Evolutionary conservation across 2,329 filamentous ascomycete genomes (phyloP).

Genomic region (Mycocentrospora acerina): DNA sequence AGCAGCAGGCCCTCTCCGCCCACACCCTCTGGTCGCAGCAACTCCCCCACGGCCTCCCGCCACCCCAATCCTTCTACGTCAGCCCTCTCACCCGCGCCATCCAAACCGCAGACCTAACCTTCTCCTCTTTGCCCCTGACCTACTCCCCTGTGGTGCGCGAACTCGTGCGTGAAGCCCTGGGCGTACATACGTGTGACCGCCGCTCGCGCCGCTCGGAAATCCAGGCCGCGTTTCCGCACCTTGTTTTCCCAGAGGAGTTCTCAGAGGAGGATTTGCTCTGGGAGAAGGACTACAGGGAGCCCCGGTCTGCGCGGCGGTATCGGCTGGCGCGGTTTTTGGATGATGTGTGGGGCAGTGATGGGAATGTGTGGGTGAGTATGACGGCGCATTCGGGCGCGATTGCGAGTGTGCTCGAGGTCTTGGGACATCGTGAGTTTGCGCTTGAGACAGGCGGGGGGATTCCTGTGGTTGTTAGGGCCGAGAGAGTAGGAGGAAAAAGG

Average conservation of each 20-base stretch:
- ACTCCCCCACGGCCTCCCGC: conserved; percentile 56
- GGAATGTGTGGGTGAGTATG: conserved; percentile 51
- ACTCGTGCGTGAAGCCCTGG: conserved; percentile 64
- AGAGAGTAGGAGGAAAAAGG: conserved; percentile 44
- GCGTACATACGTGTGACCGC: conserved; percentile 68
- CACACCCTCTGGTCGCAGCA: conserved; percentile 59
- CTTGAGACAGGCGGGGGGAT: conserved; percentile 68
- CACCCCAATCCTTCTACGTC: conserved; percentile 64
- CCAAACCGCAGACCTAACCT: conserved; percentile 60
- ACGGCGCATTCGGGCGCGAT: conserved; percentile 63
- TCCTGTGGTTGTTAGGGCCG: conserved; percentile 64
- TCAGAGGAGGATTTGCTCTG: conserved; percentile 59
- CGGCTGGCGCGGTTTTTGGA: conserved; percentile 47
- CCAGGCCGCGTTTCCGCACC: conserved; percentile 51
- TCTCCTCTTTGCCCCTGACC: conserved; percentile 51
- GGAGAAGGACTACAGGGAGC: conserved; percentile 43
- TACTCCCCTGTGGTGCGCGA: conserved; percentile 66
- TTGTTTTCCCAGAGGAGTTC: conserved; percentile 62
- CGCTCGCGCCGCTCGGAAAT: conserved; percentile 58
- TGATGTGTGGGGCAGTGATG: conserved; percentile 54
- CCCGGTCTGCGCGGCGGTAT: conserved; percentile 22
- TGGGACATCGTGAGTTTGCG: conserved; percentile 61
- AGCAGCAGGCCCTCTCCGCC: conserved; percentile 60
- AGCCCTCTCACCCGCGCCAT: conserved; percentile 66
- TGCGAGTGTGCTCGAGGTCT: conserved; percentile 54